Evolutionary conservation across 345 rosid species (phyloP).

Genomic region (Fremontodendron californicum): DNA sequence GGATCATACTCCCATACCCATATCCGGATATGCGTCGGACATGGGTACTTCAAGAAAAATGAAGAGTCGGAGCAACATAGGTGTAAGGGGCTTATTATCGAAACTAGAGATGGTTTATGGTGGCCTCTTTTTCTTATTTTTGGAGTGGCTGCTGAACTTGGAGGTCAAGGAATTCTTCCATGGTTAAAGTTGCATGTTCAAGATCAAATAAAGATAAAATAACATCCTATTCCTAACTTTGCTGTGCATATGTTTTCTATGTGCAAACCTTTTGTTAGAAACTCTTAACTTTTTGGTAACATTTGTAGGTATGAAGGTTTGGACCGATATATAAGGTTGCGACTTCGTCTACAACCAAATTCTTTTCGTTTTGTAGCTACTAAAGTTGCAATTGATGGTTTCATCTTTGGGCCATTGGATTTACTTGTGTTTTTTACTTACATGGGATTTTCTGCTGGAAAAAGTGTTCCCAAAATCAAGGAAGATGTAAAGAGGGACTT

Average conservation of each 20-base stretch:
- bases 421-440: slow-evolving; percentile 32
- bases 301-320: slow-evolving; percentile 36
- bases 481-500: slow-evolving; percentile 35
- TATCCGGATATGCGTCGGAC: too few species aligned
- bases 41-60: too few species aligned
- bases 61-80: too few species aligned
- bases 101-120: neutral
- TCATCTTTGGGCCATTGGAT: slow-evolving; percentile 38
- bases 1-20: too few species aligned
- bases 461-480: slow-evolving; percentile 31
- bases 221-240: neutral
- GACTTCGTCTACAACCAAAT: slow-evolving; percentile 27
- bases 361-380: slow-evolving; percentile 30
- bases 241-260: neutral
- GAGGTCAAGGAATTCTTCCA: neutral
- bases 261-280: neutral
- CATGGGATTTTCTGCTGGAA: slow-evolving; percentile 37
- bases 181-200: neutral
- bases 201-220: neutral
- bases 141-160: neutral
- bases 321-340: slow-evolving; percentile 25
- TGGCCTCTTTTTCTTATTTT: neutral
- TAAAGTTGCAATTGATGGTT: slow-evolving; percentile 30
- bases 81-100: too few species aligned
- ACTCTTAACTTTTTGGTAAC: neutral